A percentile compares a stretch with the other conserved stretches of the same genome.
phyloP scores from a whole-genome alignment of 139 green algal genomes.

The Helicosporidium sp. region DNA sequence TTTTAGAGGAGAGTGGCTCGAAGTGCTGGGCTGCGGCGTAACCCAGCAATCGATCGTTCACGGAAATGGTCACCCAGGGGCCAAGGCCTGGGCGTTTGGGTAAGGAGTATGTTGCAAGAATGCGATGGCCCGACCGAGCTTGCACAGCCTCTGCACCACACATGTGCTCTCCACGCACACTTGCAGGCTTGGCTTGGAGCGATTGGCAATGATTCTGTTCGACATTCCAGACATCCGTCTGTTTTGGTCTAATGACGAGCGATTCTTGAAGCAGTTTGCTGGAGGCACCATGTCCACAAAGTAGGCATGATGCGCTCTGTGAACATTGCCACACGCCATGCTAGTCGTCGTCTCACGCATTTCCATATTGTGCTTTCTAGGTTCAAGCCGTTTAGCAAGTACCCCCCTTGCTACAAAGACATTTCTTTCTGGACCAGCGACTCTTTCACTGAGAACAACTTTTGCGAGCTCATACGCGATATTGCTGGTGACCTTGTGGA shows the following conservation, averaged over 20 bases:
- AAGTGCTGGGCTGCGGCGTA: constrained; percentile 95
- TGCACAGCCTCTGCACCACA: too few relatives aligned
- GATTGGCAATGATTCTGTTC: constrained; percentile 95
- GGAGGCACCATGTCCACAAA: constrained; percentile 24
- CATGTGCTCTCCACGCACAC: background rate
- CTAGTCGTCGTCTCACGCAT: too few relatives aligned
- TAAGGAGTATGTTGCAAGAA: too few relatives aligned
- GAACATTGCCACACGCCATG: too few relatives aligned
- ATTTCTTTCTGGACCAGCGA: constrained; percentile 88
- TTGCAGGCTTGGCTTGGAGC: constrained; percentile 75
- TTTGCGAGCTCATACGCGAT: constrained; percentile 76
- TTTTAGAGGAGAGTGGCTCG: constrained; percentile 94
- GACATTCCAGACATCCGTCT: constrained; percentile 95
- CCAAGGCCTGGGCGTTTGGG: constrained; percentile 32
- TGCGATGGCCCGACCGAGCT: too few relatives aligned
- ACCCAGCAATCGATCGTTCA: constrained; percentile 82
- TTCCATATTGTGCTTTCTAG: too few relatives aligned
- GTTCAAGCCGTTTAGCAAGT: constrained; percentile 96
- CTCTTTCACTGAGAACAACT: constrained; percentile 93
- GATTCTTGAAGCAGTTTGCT: constrained; percentile 82
- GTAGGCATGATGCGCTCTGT: too few relatives aligned
- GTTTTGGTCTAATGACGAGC: constrained; percentile 79
- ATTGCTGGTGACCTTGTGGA: constrained; percentile 73
- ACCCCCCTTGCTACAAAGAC: constrained; percentile 88
- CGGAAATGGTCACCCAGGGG: constrained; percentile 24